Evolutionary conservation across 345 rosid genomes (phyloP), one percentile per base, ranked within the genome.

Genomic region (Eucalyptus tenuipes): DNA sequence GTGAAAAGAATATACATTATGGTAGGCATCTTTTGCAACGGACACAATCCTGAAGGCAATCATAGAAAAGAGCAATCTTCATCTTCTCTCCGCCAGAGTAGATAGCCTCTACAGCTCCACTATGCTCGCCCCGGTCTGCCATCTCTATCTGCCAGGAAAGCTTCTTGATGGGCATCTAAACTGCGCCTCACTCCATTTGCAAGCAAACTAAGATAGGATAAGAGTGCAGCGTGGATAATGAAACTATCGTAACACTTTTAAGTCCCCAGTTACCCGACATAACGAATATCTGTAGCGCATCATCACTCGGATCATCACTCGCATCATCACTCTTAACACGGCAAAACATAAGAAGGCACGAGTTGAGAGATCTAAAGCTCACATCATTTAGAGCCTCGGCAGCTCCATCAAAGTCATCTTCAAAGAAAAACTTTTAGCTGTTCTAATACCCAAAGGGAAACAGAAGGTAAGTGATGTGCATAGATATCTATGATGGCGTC

Each of bases 1-100:
- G 14, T 16, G 48, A 45, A 42, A 25, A 3, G 33, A 84, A 25
- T 49, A 4, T 24, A 47, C 81, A 18, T 31, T 71, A 71, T 71
- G 25, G 81, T 9, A 68, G 44, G 81, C 44, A 33, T 66, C 47
- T 88, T 91, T 95, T 94, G 91, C 85, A 95, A 82, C 97, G 93
- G 17, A 95, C 93, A 2, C 95, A 88, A 61, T 98, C 99, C 91
- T 94, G 95, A 61, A 96, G 96, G 91, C 99, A 95, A 89, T 95
- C 96, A 18, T 92, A 94, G 89, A 98, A 98, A 52, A 18, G 55
- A 52, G 55, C 22, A 52, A 18, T 52, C 24, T 52, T 18, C 24
- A 52, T 52, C 55, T 52, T 18, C 55, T 52, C 4, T 52, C 4
- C 1, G 4, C 55, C 8, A 0, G 55, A 0, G 55, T 18, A 52